Conservation (phyloP, 1,139 yeast species). For the Suhomyces yuchorum region DNA sequence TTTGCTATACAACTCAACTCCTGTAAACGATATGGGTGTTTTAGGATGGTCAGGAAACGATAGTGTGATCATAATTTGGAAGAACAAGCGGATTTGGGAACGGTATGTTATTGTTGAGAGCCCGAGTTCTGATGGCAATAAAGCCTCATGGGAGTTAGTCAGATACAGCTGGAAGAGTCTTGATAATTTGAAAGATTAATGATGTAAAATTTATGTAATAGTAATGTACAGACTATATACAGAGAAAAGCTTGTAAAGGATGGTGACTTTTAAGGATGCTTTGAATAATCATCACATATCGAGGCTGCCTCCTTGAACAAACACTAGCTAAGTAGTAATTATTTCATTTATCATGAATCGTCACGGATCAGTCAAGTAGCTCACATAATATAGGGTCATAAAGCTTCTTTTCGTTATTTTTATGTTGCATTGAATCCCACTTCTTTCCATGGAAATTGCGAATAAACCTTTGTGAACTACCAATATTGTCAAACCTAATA, state of each 20-base stretch:
- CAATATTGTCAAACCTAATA: constrained; percentile 49
- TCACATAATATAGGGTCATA: constrained; percentile 47
- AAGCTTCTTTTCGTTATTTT: constrained; percentile 31
- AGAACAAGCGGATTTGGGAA: constrained; percentile 76
- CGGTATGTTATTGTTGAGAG: constrained; percentile 68
- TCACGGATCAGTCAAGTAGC: constrained; percentile 26
- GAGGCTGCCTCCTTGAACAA: too few relatives aligned
- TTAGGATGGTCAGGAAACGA: constrained; percentile 81
- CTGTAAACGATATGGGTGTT: constrained; percentile 57
- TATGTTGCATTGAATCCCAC: constrained; percentile 38
- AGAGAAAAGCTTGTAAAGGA: neutral
- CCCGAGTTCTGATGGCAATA: constrained; percentile 3
- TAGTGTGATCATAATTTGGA: constrained; percentile 72
- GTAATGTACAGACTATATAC: constrained; percentile 8
- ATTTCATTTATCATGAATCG: too few relatives aligned
- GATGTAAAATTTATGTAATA: constrained; percentile 1
- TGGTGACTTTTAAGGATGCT: too few relatives aligned
- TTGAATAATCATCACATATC: too few relatives aligned
- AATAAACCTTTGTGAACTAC: constrained; percentile 56
- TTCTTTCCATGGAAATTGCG: constrained; percentile 54
- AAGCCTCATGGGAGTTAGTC: constrained; percentile 56
- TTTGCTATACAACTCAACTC: constrained; percentile 11
- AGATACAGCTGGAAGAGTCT: constrained; percentile 80
- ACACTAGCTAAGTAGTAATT: too few relatives aligned
- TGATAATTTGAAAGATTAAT: constrained; percentile 24